Evolutionary conservation across 768 basidiomycete genomes (phyloP).

Genomic region (Suillus americanus): DNA sequence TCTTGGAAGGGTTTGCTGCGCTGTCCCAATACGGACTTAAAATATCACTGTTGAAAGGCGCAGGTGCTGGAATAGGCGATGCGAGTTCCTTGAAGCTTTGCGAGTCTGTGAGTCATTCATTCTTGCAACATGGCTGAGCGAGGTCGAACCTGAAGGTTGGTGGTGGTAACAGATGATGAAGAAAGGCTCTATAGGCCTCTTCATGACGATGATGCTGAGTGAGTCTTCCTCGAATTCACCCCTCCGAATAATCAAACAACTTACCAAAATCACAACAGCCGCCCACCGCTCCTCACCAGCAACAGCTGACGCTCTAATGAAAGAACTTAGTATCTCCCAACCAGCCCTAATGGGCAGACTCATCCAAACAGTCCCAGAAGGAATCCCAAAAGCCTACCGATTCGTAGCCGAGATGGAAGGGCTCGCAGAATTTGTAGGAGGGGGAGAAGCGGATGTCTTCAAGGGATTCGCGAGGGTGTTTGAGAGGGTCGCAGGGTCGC

Average conservation of each 20-base stretch:
- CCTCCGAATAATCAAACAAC: too few relatives aligned
- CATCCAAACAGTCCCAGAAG: constrained; percentile 38
- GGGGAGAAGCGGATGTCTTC: constrained; percentile 42
- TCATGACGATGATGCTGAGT: constrained; percentile 53
- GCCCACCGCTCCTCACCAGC: constrained; percentile 53
- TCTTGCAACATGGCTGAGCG: neutral
- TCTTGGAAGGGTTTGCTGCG: constrained; percentile 37
- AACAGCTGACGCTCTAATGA: constrained; percentile 49
- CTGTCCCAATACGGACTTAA: constrained; percentile 42
- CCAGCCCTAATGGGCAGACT: constrained; percentile 43
- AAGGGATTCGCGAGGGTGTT: constrained; percentile 45
- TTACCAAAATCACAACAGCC: constrained; percentile 27
- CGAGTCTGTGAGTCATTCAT: constrained; percentile 43
- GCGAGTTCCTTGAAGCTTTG: constrained; percentile 61
- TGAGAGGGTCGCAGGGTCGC: constrained; percentile 36
- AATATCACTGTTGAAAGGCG: constrained; percentile 40
- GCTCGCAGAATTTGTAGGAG: constrained; percentile 51
- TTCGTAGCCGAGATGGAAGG: constrained; percentile 55
- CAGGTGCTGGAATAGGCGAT: constrained; percentile 49
- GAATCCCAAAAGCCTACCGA: constrained; percentile 59
- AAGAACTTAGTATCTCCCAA: constrained; percentile 47
- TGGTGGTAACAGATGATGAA: constrained; percentile 43
- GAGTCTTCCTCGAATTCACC: constrained; percentile 8
- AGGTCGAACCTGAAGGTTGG: neutral
- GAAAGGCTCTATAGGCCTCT: constrained; percentile 51